phyloP scores from a whole-genome alignment of 768 basidiomycete genomes.

The Amanita muscaria region DNA sequence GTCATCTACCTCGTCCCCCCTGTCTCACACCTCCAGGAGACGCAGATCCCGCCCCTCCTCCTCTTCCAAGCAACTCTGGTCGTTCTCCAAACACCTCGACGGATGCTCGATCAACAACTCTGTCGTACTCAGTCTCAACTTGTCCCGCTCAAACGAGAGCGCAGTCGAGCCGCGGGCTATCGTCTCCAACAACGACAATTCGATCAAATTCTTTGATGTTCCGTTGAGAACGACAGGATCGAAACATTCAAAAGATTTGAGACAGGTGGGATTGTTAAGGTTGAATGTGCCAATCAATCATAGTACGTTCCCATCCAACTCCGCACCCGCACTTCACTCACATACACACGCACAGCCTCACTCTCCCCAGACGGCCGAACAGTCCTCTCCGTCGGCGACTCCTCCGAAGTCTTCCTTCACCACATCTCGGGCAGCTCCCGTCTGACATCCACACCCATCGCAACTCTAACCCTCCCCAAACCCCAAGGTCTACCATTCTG shows the following conservation, averaged over 20 bases:
- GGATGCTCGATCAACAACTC: constrained; percentile 77
- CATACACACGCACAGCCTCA: no score
- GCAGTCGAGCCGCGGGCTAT: constrained; percentile 68
- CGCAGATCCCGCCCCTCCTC: constrained; percentile 16
- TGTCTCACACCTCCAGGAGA: constrained; percentile 18
- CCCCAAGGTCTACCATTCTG: constrained; percentile 34
- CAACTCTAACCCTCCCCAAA: constrained; percentile 59
- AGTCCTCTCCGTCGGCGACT: constrained; percentile 86
- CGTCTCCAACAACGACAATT: constrained; percentile 82
- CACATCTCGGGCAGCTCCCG: constrained; percentile 57
- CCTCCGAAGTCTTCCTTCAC: constrained; percentile 77
- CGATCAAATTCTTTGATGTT: constrained; percentile 75
- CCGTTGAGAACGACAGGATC: constrained; percentile 39
- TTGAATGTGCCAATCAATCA: constrained; percentile 75
- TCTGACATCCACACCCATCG: constrained; percentile 57
- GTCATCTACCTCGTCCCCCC: constrained; percentile 13
- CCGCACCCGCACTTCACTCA: no score
- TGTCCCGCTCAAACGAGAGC: constrained; percentile 52
- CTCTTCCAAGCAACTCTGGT: constrained; percentile 33
- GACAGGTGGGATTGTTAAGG: constrained; percentile 42
- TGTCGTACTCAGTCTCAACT: constrained; percentile 50
- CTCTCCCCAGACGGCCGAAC: constrained; percentile 85
- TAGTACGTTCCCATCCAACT: constrained; percentile 37
- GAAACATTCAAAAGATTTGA: constrained; percentile 28
- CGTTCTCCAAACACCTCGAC: constrained; percentile 40